Base-by-base conservation (phyloP, 1,284 basidiomycete species). In the Cutaneotrichosporon spelunceum region DNA sequence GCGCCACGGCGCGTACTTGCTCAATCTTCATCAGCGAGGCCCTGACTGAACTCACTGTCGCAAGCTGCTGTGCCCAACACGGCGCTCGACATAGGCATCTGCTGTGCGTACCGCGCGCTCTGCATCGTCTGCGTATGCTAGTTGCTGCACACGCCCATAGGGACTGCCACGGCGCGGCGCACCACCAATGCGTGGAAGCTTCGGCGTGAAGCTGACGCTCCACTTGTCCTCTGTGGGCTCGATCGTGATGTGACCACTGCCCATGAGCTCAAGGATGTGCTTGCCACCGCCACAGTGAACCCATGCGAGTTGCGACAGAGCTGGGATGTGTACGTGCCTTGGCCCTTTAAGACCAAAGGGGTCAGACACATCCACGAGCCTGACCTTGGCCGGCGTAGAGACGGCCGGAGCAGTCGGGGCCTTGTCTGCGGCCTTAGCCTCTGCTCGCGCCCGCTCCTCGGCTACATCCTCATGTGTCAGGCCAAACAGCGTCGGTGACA, bases 401-500 rank as follows among this genome's bases (percentile, higher is more conserved):
- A 53, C 48, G 2, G 39, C 19, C 2, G 19, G 39, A 7, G 39
- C 39, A 13, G 48, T 6, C 26, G 48, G 26, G 14, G 26, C 19
- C 52, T 7, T 23, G 11, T 36, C n/a, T 21, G 27, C 42, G 21
- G 23, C 23, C 39, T 49, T 4, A 26, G 5, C 29, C 1, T 52
- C 42, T 1, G 27, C 11, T 5, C 2, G 13, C 4, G 33, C 52
- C 10, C 33, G 52, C 34, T 53, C 52, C 10, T 34, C 10, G 55
- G 88, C 83, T 7, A 87, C 71, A 55, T 87, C 85, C 6, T 82
- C 79, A n/a, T 90, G 87, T 69, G 90, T 86, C 2, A 98, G 79
- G 0, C 95, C 94, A 69, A 93, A 91, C 9, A 98, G 79, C 2
- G 90, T 91, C 0, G 94, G 95, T 1, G 85, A 84, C 19, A 88